Conservation (phyloP, 495 filamentous ascomycete species). For the Thermothielavioides terrestris region DNA sequence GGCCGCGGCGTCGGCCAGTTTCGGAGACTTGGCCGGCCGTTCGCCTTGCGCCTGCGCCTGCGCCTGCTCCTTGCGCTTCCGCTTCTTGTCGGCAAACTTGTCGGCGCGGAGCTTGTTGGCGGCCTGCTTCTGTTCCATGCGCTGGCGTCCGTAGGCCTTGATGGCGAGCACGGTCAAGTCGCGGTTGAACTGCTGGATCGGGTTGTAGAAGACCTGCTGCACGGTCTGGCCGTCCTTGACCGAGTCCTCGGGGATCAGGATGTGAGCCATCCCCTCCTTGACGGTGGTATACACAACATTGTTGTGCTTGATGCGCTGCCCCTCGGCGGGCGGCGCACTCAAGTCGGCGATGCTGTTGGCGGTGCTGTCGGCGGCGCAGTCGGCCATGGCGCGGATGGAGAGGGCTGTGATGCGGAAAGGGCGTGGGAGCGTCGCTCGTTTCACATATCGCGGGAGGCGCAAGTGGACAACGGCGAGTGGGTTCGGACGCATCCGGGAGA, state of each 20-base stretch:
- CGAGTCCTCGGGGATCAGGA: slow-evolving; percentile 34
- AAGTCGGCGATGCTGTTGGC: slow-evolving; percentile 9
- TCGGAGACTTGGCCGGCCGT: slow-evolving; percentile 20
- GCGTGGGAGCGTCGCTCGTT: neutral
- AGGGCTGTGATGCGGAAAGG: neutral
- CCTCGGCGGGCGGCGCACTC: slow-evolving; percentile 20
- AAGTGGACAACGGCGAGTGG: slow-evolving; percentile 6
- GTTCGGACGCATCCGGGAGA: slow-evolving; percentile 7
- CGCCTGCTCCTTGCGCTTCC: slow-evolving; percentile 41
- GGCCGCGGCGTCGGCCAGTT: slow-evolving; percentile 2
- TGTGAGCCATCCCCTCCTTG: slow-evolving; percentile 39
- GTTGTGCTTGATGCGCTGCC: slow-evolving; percentile 29
- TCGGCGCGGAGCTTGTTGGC: slow-evolving; percentile 31
- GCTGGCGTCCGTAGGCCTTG: slow-evolving; percentile 67
- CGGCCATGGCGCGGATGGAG: slow-evolving; percentile 19
- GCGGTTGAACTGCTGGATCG: slow-evolving; percentile 96
- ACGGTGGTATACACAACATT: slow-evolving; percentile 35
- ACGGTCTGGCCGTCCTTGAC: slow-evolving; percentile 32
- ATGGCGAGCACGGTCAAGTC: slow-evolving; percentile 91
- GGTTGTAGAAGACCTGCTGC: slow-evolving; percentile 94
- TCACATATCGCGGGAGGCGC: slow-evolving; percentile 6
- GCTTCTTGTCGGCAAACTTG: slow-evolving; percentile 35
- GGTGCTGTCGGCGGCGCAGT: slow-evolving; percentile 12
- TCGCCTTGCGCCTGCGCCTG: slow-evolving; percentile 22
- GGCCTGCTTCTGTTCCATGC: slow-evolving; percentile 40